phyloP scores from a whole-genome alignment of 495 filamentous ascomycete species.

The Trichocladium uniseriatum region DNA sequence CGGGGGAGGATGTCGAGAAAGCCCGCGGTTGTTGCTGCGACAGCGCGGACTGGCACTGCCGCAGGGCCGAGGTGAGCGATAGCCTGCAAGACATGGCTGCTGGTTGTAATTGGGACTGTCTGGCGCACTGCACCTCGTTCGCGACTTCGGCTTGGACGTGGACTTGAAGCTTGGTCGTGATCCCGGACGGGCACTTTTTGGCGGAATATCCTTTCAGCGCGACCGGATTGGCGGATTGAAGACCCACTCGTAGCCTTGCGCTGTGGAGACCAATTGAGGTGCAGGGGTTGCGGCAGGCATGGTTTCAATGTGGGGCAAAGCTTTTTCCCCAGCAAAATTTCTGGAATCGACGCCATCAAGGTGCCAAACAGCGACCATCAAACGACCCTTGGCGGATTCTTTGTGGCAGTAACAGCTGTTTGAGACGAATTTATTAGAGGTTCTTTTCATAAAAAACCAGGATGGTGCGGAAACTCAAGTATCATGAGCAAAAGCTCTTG shows the following conservation, averaged over 20 bases:
- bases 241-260: neutral
- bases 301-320: constrained; percentile 11
- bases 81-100: constrained; percentile 12
- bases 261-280: neutral
- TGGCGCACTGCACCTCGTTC: neutral
- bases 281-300: constrained; percentile 11
- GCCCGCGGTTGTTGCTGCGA: constrained; percentile 1
- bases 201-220: neutral
- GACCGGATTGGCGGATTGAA: constrained; percentile 1
- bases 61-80: constrained; percentile 9
- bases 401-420: too few species aligned
- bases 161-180: neutral
- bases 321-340: constrained; percentile 11
- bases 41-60: constrained; percentile 4
- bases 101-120: neutral
- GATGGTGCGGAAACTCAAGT: constrained; percentile 88
- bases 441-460: constrained; percentile 15
- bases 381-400: too few species aligned
- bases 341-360: constrained; percentile 6
- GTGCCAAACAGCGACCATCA: neutral
- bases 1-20: constrained; percentile 10
- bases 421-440: neutral
- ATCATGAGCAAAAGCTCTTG: constrained; percentile 33
- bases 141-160: too few species aligned
- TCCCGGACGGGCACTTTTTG: neutral